Conservation (phyloP, 169 alveolate genomes). For the Perkinsus marinus region DNA sequence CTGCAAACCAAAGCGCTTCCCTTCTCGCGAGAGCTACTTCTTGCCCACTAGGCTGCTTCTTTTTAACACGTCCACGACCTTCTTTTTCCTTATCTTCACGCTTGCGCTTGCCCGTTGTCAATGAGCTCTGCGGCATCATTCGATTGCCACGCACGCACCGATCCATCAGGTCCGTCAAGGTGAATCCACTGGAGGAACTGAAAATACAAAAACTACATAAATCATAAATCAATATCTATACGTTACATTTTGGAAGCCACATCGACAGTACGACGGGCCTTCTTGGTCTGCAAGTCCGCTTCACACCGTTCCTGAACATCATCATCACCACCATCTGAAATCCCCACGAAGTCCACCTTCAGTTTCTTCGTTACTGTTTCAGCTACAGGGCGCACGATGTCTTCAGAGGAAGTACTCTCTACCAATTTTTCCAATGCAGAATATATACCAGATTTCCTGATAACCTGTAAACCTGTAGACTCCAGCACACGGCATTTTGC, state of each 20-base stretch:
- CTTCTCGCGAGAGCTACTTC: neutral
- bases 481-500: neutral
- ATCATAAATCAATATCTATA: neutral
- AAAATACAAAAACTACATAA: neutral
- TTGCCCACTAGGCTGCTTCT: neutral
- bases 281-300: neutral
- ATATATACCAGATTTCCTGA: neutral
- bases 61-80: neutral
- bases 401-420: neutral
- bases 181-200: neutral
- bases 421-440: neutral
- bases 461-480: neutral
- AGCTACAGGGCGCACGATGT: neutral
- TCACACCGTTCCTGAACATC: neutral
- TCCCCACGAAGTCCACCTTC: neutral
- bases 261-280: neutral
- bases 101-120: neutral
- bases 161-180: neutral
- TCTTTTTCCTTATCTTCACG: neutral
- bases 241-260: neutral
- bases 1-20: neutral
- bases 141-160: neutral
- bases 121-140: neutral
- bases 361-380: neutral
- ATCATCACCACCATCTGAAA: too few species aligned